Evolutionary conservation across 768 basidiomycete species (phyloP), one percentile per base, ranked within the genome.

Genomic region (Collybia nuda): DNA sequence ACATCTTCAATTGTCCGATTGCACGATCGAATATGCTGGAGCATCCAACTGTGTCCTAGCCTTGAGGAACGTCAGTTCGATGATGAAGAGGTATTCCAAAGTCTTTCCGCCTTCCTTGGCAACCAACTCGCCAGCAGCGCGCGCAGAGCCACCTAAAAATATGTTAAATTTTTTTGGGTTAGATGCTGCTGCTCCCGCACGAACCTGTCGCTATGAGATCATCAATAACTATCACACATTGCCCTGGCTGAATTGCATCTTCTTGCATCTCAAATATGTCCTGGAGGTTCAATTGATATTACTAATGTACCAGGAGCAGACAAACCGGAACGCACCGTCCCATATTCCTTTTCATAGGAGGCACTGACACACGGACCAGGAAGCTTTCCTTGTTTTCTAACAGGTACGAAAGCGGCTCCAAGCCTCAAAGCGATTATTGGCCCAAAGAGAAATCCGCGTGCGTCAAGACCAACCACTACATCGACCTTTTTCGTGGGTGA

Each of bases 211-310:
- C 97, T 55, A 99, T 91, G 36, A 99, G 77, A 67, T 99, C 97
- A 68, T 99, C 97, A 22, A 99, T 75, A 39, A 99, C 76, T 40
- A 99, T 67, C 18, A 94, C 92, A 52, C 74, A 88, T 64, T 94
- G 86, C 23, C 93, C 93, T 4, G 85, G 78, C 57, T 80, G 69
- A 62, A 99, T 90, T 8, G 88, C 85, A 46, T 86, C 90, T 17
- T 81, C 77, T 70, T 98, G 97, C 82, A 98, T 94, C 70, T 98
- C 93, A 60, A 98, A 97, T n/a, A 80, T 74, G 62, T 98, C 96
- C 92, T 94, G 51, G n/a, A 12, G 19, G 4, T 44, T 21, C 32
- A 32, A 40, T 32, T 15, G 17, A 11, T 40, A n/a, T 24, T 18
- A 28, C n/a, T 29, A 18, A 40, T 21, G 44, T 9, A 43, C 49